These are phyloP conservation scores for Luffa aegyptiaca DNA, from an alignment of 306 rosid species.

Conservation along the genomic window DNA sequence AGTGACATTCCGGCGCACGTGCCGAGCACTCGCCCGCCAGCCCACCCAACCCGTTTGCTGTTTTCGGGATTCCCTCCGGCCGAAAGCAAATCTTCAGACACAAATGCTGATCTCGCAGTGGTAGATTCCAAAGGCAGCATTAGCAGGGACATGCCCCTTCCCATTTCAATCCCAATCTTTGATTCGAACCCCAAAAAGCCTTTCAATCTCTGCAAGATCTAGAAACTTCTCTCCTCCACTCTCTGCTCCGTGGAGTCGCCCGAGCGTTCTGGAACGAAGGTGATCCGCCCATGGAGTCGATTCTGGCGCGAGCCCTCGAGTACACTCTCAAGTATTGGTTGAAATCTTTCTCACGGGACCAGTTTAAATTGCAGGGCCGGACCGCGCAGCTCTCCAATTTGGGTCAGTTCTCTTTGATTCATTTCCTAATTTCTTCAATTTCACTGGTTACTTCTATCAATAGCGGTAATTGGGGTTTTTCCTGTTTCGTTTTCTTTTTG, in stretches of 20 bases:
- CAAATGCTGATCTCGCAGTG: neutral
- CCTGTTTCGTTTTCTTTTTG: neutral
- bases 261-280: neutral
- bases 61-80: slow-evolving; percentile 12
- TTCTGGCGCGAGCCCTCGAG: slow-evolving; percentile 74
- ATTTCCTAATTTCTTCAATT: neutral
- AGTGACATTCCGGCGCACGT: slow-evolving; percentile 9
- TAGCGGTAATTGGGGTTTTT: neutral
- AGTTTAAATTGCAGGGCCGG: slow-evolving; percentile 84
- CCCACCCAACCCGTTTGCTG: neutral
- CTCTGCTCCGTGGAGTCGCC: neutral
- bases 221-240: neutral
- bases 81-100: neutral
- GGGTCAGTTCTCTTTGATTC: slow-evolving; percentile 32
- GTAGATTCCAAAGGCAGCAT: neutral
- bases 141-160: neutral
- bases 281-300: slow-evolving; percentile 54
- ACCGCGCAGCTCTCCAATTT: slow-evolving; percentile 74
- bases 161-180: neutral
- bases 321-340: slow-evolving; percentile 95
- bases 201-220: neutral
- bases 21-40: neutral
- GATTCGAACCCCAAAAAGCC: neutral
- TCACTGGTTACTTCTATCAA: neutral
- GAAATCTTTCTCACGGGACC: slow-evolving; percentile 84